phyloP scores from a whole-genome alignment of 164 flowering plant species.

The Dillenia turbinata region DNA sequence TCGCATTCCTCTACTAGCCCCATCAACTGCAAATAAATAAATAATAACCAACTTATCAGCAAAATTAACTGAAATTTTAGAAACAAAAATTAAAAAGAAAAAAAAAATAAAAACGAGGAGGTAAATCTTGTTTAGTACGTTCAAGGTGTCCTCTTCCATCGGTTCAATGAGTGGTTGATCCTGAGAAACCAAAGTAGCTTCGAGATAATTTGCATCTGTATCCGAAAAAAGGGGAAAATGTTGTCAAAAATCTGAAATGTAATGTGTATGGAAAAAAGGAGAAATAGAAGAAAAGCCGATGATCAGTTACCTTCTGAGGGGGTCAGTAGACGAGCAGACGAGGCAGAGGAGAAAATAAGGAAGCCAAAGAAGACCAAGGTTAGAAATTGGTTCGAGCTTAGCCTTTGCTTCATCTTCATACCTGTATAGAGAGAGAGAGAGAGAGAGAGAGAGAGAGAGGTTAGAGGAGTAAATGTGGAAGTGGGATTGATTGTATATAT shows the following conservation, averaged over 20 bases:
- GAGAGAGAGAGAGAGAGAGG: not conserved
- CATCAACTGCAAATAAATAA: conserved; percentile 19
- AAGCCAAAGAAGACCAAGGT: conserved; percentile 16
- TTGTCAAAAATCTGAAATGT: not conserved
- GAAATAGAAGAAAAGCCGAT: not conserved
- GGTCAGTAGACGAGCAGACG: conserved; percentile 16
- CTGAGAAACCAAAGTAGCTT: conserved; percentile 8
- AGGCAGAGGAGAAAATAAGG: conserved; percentile 4
- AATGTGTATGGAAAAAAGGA: not conserved
- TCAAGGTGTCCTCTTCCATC: conserved; percentile 13
- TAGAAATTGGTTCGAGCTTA: conserved; percentile 8
- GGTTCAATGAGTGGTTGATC: not conserved
- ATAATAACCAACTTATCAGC: not conserved
- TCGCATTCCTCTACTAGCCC: conserved; percentile 48
- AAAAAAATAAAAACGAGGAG: not conserved
- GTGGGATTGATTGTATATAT: conserved; percentile 6
- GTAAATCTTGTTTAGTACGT: conserved; percentile 8
- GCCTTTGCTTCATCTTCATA: conserved; percentile 25
- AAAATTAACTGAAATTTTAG: not conserved
- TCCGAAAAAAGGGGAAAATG: not conserved
- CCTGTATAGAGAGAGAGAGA: conserved; percentile 4
- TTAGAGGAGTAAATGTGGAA: conserved; percentile 7
- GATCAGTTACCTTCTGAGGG: conserved; percentile 17
- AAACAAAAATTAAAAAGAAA: not conserved
- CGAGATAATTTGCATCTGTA: conserved; percentile 5